Base-by-base conservation (phyloP, 345 rosid genomes). In the Kernera saxatilis region DNA sequence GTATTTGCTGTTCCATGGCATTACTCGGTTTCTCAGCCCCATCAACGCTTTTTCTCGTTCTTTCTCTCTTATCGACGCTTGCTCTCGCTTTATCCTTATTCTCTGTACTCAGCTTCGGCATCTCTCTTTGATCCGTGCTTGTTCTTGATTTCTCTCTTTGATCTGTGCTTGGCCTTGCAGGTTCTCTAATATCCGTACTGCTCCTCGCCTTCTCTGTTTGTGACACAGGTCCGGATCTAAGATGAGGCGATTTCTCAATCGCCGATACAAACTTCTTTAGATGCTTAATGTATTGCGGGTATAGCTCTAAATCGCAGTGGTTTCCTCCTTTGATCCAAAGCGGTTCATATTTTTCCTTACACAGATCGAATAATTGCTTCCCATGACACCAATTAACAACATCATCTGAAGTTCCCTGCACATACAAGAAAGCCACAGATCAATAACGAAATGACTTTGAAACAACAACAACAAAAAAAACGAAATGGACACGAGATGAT, bases 311-410 rank as follows among this genome's bases (percentile, higher is more conserved):
- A 71, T 91, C 93, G 35, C 97, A 91, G 26, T 91, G 97, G 68
- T 89, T 91, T 55, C 98, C 98, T 75, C 92, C 97, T 83, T 85
- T 87, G 64, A 93, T 78, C 96, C 96, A 93, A 27, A 91, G 80
- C 1, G 97, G 98, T 77, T 91, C 97, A 29, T 91, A 91, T 64
- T 91, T 93, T 76, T 87, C 97, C 75, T 83, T 85, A 77, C 98
- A 93, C 3, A 84, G 83, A 40, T 91, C 97, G 79, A 89, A 91
- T 12, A 89, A 78, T 79, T 86, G 90, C 86, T 85, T 87, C 55
- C 98, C 98, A 3, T 91, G 97, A 62, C 92, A 84, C 88, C 94
- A 91, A 62, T 87, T 85, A 6, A 93, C 98, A 18, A 87, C 96
- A 64, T 91, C 98, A 84, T 93, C 97, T 21, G 89, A 79, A 35